Percentiles rank a stretch among this genome's conserved stretches.
Conservation (phyloP, 331 rosid species). For the Dryas integrifolia region DNA sequence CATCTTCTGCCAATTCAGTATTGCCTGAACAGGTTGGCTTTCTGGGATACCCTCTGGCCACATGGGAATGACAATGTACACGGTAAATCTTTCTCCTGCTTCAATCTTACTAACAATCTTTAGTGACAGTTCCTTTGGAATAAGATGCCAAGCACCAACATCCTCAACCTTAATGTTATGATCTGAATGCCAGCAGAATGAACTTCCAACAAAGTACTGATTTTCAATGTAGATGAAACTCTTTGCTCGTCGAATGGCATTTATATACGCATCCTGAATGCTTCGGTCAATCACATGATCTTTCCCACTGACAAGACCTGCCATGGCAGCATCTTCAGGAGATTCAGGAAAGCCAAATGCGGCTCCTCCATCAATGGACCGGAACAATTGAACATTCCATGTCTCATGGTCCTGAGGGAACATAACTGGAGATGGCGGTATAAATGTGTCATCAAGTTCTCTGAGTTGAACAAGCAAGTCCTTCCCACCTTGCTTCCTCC, state of each 20-base stretch:
- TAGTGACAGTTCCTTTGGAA: slow-evolving; percentile 43
- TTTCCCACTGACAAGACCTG: slow-evolving; percentile 33
- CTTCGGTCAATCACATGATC: slow-evolving; percentile 35
- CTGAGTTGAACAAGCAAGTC: slow-evolving; percentile 30
- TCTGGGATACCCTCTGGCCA: slow-evolving; percentile 56
- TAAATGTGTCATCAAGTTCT: slow-evolving; percentile 20
- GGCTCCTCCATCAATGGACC: slow-evolving; percentile 46
- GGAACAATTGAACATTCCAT: slow-evolving; percentile 49
- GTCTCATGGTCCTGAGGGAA: slow-evolving; percentile 30
- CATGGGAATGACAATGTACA: slow-evolving; percentile 46
- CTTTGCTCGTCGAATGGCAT: slow-evolving; percentile 45
- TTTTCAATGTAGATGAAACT: slow-evolving; percentile 41
- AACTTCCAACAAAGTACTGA: slow-evolving; percentile 48
- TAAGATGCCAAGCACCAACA: slow-evolving; percentile 38
- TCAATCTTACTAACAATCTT: slow-evolving; percentile 47
- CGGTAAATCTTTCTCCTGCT: slow-evolving; percentile 42
- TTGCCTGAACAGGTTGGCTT: slow-evolving; percentile 40
- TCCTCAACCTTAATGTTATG: slow-evolving; percentile 19
- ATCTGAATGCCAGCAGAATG: slow-evolving; percentile 36
- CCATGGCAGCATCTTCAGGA: slow-evolving; percentile 27
- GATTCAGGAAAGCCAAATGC: slow-evolving; percentile 32
- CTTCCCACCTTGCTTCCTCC: slow-evolving; percentile 45
- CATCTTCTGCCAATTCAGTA: slow-evolving; percentile 41
- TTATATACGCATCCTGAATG: slow-evolving; percentile 45
- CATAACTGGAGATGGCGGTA: slow-evolving; percentile 31